Evolutionary conservation across 176 grass and related monocot genomes (phyloP).

Genomic region (Puccinellia tenuiflora): DNA sequence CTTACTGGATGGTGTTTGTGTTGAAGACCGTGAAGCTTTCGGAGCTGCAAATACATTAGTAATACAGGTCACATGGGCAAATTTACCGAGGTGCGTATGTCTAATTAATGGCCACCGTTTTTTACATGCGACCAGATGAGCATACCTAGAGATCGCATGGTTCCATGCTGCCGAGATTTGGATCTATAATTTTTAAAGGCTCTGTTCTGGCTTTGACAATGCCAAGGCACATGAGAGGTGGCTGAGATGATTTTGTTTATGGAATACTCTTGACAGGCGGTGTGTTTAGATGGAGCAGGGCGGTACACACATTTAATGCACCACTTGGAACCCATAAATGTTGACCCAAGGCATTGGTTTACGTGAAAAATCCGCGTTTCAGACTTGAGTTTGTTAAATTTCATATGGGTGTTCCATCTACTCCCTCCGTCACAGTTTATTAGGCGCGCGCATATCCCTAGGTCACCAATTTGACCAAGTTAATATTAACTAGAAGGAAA

Average conservation of each 20-base stretch:
- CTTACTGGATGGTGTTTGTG: neutral
- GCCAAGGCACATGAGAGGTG: neutral
- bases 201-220: slow-evolving; percentile 10
- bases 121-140: neutral
- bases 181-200: neutral
- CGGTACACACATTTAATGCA: neutral
- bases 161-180: slow-evolving; percentile 7
- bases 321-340: neutral
- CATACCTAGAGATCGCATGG: slow-evolving; percentile 24
- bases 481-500: no score
- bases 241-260: neutral
- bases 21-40: neutral
- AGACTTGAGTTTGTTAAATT: neutral
- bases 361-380: neutral
- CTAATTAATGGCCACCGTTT: slow-evolving; percentile 21
- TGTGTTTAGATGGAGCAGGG: neutral
- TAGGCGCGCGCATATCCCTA: no score
- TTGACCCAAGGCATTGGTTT: neutral
- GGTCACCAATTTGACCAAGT: no score
- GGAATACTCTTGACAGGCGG: neutral
- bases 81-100: neutral
- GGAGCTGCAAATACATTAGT: neutral
- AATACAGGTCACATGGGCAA: neutral
- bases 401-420: neutral
- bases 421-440: no score